Evolutionary conservation across 2,329 filamentous ascomycete species (phyloP).

Genomic region (Fusarium keratoplasticum): DNA sequence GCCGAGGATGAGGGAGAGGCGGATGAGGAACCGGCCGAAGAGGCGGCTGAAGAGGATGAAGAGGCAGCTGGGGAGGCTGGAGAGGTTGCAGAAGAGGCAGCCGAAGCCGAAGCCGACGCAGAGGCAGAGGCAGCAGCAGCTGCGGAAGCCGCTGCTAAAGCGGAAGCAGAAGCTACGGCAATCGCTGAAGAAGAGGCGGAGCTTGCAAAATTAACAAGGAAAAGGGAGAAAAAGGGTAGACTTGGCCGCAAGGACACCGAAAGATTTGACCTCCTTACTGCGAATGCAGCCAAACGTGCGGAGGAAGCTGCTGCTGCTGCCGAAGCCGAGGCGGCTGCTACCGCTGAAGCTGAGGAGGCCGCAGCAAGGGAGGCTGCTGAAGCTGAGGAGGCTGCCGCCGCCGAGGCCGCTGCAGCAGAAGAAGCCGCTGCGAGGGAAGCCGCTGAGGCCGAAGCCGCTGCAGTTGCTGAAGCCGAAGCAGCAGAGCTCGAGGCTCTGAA

Average conservation of each 20-base stretch:
- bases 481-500: constrained; percentile 30
- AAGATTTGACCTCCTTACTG: constrained; percentile 21
- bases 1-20: constrained; percentile 23
- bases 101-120: constrained; percentile 13
- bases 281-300: constrained; percentile 27
- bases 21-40: constrained; percentile 38
- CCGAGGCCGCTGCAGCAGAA: constrained; percentile 3
- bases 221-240: constrained; percentile 50
- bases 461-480: constrained; percentile 25
- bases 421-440: constrained; percentile 42
- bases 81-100: constrained; percentile 35
- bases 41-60: constrained; percentile 44
- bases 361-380: constrained; percentile 36
- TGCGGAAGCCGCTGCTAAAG: constrained; percentile 14
- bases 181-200: constrained; percentile 50
- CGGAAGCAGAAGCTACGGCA: constrained; percentile 43
- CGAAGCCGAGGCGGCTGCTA: constrained; percentile 29
- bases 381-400: constrained; percentile 34
- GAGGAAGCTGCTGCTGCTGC: constrained; percentile 40
- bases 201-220: constrained; percentile 53
- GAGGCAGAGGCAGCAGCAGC: constrained; percentile 45
- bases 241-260: constrained; percentile 40
- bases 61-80: constrained; percentile 20
- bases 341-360: constrained; percentile 35
- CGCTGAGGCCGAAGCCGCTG: constrained; percentile 41